Base-by-base conservation (phyloP, 1,284 basidiomycete species). In the Ustilago crameri region DNA sequence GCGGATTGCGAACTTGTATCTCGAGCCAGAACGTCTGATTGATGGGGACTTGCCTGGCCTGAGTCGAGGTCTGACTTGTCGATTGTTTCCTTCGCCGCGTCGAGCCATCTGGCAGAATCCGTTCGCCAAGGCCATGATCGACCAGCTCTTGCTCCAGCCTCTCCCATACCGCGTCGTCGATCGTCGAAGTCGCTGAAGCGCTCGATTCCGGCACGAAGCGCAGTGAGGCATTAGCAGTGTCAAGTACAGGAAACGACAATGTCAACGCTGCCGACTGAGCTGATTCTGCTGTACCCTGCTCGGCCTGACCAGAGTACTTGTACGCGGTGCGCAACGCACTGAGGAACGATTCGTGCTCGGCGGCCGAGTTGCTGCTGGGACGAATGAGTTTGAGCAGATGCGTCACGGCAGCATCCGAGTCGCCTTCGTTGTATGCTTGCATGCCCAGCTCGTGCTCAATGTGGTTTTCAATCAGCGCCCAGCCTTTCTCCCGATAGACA, bases 391-490 rank as follows among this genome's bases (percentile, higher is more conserved):
- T 46, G 41, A 87, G 53, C 48, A 87, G 86, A 59, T 87, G 84
- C 30, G 82, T 75, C 0, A 86, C 82, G 0, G 87, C 87, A 0
- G 83, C 80, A 17, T 82, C 83, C 22, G 85, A 83, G 47, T 86
- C 76, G 9, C 86, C 86, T 8, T 85, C 78, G 9, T 85, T 87
- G 76, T 86, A 87, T 0, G 86, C 86, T 57, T 87, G 86, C 45
- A 86, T 75, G 5, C 85, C 87, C 5, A 87, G 83, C 35, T 85
- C 84, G 57, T 86, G 85, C 48, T 87, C 85, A 23, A 87, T 81
- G 47, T 86, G 83, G 48, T 85, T 83, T 35, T 84, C 82, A 22
- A 86, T 82, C 0, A 84, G 81, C 1, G 73, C 78, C 86, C 86
- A 87, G 0, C 79, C 78, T n/a, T 66, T 69, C 0, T 30, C 20